These are phyloP conservation scores for Tetradesmus lagerheimii DNA, from an alignment of 139 green algal genomes.

Conservation along the genomic window DNA sequence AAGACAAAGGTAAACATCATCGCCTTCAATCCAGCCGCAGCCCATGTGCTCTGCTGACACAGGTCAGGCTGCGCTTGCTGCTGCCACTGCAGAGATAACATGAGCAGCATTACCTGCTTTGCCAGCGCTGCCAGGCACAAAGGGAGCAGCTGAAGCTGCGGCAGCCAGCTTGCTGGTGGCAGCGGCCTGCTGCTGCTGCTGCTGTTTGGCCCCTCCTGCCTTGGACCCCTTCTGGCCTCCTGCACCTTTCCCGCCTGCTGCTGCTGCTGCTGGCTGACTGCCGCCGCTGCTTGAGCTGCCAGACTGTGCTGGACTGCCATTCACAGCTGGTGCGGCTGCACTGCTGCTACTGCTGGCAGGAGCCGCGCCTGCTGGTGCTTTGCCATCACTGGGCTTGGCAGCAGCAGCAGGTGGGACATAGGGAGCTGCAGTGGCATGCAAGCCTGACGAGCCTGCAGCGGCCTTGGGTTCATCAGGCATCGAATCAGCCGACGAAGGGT, in stretches of 20 bases:
- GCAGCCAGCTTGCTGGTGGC: constrained; percentile 26
- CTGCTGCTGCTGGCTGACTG: constrained; percentile 22
- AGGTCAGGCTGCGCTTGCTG: too few species aligned
- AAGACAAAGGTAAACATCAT: too few species aligned
- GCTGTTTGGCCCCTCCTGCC: constrained; percentile 4
- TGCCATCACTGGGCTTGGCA: neutral
- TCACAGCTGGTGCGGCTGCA: neutral
- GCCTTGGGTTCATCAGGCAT: constrained; percentile 31
- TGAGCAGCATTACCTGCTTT: constrained; percentile 24
- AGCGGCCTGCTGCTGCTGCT: neutral
- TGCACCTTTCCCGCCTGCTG: neutral
- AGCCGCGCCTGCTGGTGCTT: neutral
- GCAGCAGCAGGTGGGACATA: constrained; percentile 7
- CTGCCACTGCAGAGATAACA: too few species aligned
- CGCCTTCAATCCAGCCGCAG: too few species aligned
- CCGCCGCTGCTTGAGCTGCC: neutral
- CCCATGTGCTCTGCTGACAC: too few species aligned
- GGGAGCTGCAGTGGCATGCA: constrained; percentile 21
- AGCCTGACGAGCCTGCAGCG: constrained; percentile 17
- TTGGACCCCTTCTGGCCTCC: constrained; percentile 4
- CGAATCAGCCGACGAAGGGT: neutral
- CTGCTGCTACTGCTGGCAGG: neutral
- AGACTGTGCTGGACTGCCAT: neutral
- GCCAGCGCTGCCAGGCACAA: constrained; percentile 6
- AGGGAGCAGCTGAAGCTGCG: constrained; percentile 24